Evolutionary conservation across 768 basidiomycete genomes (phyloP).

Genomic region (Trametes villosa): DNA sequence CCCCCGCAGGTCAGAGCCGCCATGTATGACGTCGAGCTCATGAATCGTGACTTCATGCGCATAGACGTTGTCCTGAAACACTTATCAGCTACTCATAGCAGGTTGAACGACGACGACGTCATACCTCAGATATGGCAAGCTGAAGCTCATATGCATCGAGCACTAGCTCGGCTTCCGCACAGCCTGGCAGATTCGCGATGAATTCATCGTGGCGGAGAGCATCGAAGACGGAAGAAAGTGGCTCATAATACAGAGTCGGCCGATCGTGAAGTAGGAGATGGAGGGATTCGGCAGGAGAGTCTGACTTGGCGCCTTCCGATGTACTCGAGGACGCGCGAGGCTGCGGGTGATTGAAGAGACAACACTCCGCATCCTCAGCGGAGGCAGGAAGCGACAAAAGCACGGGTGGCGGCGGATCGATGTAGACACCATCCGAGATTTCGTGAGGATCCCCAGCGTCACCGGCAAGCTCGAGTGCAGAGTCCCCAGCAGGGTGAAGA

Average conservation of each 20-base stretch:
- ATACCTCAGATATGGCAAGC: slow-evolving; percentile 67
- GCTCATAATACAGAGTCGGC: slow-evolving; percentile 80
- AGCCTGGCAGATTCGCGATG: slow-evolving; percentile 49
- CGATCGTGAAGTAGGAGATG: slow-evolving; percentile 60
- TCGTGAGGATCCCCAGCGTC: slow-evolving; percentile 24
- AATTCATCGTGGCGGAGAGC: slow-evolving; percentile 68
- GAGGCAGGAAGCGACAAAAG: slow-evolving; percentile 50
- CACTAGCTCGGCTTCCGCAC: slow-evolving; percentile 63
- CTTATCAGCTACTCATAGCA: neutral
- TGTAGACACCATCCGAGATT: slow-evolving; percentile 57
- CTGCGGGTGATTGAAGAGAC: slow-evolving; percentile 60
- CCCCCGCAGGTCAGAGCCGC: slow-evolving; percentile 62
- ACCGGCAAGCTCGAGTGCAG: neutral
- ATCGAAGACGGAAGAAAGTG: slow-evolving; percentile 69
- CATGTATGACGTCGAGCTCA: slow-evolving; percentile 72
- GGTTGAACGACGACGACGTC: slow-evolving; percentile 8
- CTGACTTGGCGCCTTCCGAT: slow-evolving; percentile 9
- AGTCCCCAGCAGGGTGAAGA: neutral
- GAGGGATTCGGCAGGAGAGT: neutral
- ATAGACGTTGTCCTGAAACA: slow-evolving; percentile 67
- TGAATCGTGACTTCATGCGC: slow-evolving; percentile 72
- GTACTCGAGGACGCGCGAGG: slow-evolving; percentile 25
- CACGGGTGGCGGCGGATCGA: slow-evolving; percentile 76
- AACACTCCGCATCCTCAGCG: slow-evolving; percentile 45
- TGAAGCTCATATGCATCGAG: slow-evolving; percentile 75